Evolutionary conservation across 2,329 filamentous ascomycete genomes (phyloP), one percentile per base, ranked within the genome.

Genomic region (Fusarium albosuccineum): DNA sequence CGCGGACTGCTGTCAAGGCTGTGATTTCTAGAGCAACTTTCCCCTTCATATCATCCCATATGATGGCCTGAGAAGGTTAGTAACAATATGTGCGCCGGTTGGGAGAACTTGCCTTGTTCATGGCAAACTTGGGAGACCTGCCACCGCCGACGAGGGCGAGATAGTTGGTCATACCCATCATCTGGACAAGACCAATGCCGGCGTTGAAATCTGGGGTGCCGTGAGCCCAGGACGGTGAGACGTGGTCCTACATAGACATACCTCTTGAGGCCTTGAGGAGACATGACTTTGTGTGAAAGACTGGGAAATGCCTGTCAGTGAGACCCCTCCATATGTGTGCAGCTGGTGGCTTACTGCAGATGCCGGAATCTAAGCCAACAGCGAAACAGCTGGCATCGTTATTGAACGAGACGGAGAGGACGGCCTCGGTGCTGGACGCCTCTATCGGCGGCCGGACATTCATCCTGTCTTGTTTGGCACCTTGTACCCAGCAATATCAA

Each of bases 61-160:
- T 92, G 68, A 97, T 89, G 49, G 94, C 86, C 88, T 91, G 59
- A 26, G 70, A 58, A 0, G 30, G 36, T 57, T 14, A 73, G 62
- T 29, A 6, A 26, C n/a, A 33, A 9, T 11, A 3, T 45, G 7
- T 27, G n/a, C 10, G 9, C 11, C 36, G 6, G 13, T 9, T 5
- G 9, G 11, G 26, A 27, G 30, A 10, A 54, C 72, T 9, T 72
- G 90, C 92, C 84, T 97, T 97, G 80, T 94, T 97, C 75, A 91
- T 91, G 13, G 93, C 90, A 73, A 93, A 96, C 74, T 95, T 95
- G 54, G 94, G 93, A 61, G 90, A 89, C 72, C 87, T 91, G 49
- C 96, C 94, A 70, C 95, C 95, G 67, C 94, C 94, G 57, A 97
- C 93, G 9, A 98, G 86, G 29, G 93, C 95, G 36, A 97, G 85